These are phyloP conservation scores for Cyberlindnera nakhonratchasimensis DNA, from an alignment of 805 yeast genomes.

Conservation along the genomic window DNA sequence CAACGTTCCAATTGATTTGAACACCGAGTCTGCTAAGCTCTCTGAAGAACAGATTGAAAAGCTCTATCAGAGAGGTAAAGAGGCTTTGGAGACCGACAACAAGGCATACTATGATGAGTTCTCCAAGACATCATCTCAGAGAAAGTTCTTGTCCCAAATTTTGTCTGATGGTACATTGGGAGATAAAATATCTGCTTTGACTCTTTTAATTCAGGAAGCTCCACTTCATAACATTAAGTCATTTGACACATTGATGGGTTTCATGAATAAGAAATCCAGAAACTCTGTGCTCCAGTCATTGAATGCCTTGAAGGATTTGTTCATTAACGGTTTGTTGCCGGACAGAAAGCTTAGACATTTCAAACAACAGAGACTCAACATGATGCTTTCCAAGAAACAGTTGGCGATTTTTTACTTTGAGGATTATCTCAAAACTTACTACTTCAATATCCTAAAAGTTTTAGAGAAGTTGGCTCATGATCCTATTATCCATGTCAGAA, in stretches of 20 bases:
- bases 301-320: conserved; percentile 84
- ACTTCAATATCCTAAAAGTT: conserved; percentile 70
- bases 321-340: conserved; percentile 79
- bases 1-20: conserved; percentile 44
- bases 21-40: conserved; percentile 24
- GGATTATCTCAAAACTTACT: conserved; percentile 76
- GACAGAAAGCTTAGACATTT: conserved; percentile 79
- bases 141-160: conserved; percentile 83
- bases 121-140: conserved; percentile 73
- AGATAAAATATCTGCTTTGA: conserved; percentile 93
- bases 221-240: conserved; percentile 88
- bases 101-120: conserved; percentile 67
- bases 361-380: conserved; percentile 61
- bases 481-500: conserved; percentile 82
- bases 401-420: conserved; percentile 81
- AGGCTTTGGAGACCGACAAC: conserved; percentile 66
- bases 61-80: conserved; percentile 63
- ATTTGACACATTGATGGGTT: conserved; percentile 68
- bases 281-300: conserved; percentile 90
- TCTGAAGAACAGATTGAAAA: conserved; percentile 54
- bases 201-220: conserved; percentile 90
- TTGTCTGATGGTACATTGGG: conserved; percentile 88
- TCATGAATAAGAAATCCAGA: conserved; percentile 88
- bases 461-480: conserved; percentile 86
- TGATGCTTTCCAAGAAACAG: conserved; percentile 46